phyloP scores from a whole-genome alignment of 805 yeast genomes.

The Starmerella khaoyaiensis region DNA sequence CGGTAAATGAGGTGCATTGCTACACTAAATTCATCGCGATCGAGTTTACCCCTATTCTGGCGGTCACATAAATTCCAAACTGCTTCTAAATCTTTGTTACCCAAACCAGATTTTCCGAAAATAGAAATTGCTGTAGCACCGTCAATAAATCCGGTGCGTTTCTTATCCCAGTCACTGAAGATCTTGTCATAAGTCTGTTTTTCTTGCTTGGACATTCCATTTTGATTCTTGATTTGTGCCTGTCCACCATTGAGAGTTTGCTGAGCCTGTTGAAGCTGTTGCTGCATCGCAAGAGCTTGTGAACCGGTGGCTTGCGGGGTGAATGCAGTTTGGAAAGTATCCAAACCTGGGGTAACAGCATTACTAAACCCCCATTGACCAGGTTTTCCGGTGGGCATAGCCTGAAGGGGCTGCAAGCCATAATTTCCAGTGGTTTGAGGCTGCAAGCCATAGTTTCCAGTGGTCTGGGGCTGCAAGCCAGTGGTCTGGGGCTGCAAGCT shows the following conservation, averaged over 20 bases:
- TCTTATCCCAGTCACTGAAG: slow-evolving; percentile 74
- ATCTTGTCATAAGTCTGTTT: slow-evolving; percentile 75
- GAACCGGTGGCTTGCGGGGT: slow-evolving; percentile 37
- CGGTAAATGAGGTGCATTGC: slow-evolving; percentile 96
- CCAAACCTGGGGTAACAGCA: slow-evolving; percentile 59
- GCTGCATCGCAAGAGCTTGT: slow-evolving; percentile 18
- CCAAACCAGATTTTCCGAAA: slow-evolving; percentile 81
- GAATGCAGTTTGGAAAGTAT: slow-evolving; percentile 51
- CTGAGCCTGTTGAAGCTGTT: slow-evolving; percentile 12
- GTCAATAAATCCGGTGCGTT: slow-evolving; percentile 52
- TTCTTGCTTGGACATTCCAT: slow-evolving; percentile 73
- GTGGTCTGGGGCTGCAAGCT: slow-evolving; percentile 19
- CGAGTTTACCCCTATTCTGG: slow-evolving; percentile 67
- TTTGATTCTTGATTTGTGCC: not conserved
- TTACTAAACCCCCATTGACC: slow-evolving; percentile 74
- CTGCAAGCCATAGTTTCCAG: slow-evolving; percentile 28
- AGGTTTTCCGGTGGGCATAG: slow-evolving; percentile 49
- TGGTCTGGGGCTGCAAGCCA: slow-evolving; percentile 16
- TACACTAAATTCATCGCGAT: slow-evolving; percentile 82
- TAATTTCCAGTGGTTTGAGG: slow-evolving; percentile 66
- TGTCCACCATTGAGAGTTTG: slow-evolving; percentile 1
- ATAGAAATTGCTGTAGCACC: slow-evolving; percentile 75
- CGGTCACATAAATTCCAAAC: slow-evolving; percentile 87
- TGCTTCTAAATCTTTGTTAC: slow-evolving; percentile 70
- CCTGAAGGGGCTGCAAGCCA: slow-evolving; percentile 22